Percentiles rank a stretch among this genome's conserved stretches.
Evolutionary conservation across 2,329 filamentous ascomycete genomes (phyloP).

Genomic region (Ophiostoma novo-ulmi): DNA sequence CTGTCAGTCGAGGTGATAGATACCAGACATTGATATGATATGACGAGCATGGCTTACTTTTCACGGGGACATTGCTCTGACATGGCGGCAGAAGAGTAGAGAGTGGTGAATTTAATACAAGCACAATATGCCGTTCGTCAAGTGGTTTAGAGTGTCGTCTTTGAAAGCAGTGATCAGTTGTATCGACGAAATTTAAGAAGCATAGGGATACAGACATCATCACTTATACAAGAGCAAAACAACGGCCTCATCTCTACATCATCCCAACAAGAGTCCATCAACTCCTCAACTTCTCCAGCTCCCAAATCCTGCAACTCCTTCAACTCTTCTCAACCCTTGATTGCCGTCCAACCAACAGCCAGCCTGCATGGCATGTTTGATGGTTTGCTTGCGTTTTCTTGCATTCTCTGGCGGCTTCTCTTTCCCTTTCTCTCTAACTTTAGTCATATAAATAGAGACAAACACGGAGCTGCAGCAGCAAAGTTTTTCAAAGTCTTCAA

Average conservation of each 20-base stretch:
- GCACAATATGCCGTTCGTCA: neutral
- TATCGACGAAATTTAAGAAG: neutral
- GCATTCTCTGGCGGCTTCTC: neutral
- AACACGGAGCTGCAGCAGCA: neutral
- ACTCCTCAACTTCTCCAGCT: neutral
- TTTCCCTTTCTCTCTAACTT: neutral
- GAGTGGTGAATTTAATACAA: neutral
- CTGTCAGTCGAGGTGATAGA: neutral
- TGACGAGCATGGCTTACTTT: neutral
- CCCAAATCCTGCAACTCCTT: too few relatives aligned
- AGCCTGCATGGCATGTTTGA: neutral
- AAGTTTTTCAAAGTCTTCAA: neutral
- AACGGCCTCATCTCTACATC: neutral
- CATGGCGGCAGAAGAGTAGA: neutral
- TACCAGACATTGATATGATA: neutral
- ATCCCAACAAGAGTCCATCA: neutral
- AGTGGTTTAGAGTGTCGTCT: neutral
- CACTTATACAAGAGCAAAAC: neutral
- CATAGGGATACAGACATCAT: neutral
- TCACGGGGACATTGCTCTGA: neutral
- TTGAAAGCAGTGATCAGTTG: neutral
- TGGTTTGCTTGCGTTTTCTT: neutral
- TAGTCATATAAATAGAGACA: neutral
- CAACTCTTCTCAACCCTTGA: neutral
- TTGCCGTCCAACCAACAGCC: slow-evolving; percentile 1